Percentiles rank a stretch among this genome's conserved stretches.
Evolutionary conservation across 2,329 filamentous ascomycete genomes (phyloP).

Genomic region (Colletotrichum sublineola): DNA sequence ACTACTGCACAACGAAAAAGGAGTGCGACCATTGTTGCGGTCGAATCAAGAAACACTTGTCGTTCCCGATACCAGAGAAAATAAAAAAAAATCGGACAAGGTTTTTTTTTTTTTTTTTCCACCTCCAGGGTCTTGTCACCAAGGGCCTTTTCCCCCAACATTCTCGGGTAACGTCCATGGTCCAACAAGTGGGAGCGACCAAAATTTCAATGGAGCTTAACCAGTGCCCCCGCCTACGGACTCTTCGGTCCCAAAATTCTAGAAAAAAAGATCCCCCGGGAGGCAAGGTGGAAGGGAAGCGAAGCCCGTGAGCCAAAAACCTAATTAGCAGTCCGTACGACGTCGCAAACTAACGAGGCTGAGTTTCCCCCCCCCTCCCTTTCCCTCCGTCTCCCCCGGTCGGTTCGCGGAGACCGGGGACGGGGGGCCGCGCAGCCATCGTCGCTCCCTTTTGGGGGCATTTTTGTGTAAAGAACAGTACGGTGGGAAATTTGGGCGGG

Average conservation of each 20-base stretch:
- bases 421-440: background rate
- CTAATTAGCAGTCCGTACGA: constrained; percentile 1
- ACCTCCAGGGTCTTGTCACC: background rate
- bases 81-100: background rate
- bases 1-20: background rate
- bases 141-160: background rate
- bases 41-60: background rate
- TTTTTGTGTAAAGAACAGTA: background rate
- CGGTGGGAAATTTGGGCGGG: constrained; percentile 1
- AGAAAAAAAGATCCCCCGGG: too few relatives aligned
- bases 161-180: background rate
- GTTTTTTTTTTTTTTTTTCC: too few relatives aligned
- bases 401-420: background rate
- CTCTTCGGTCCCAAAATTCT: background rate
- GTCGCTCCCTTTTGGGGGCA: background rate
- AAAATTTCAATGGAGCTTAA: too few relatives aligned
- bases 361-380: background rate
- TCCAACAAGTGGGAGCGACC: background rate
- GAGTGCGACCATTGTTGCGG: background rate
- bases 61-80: background rate
- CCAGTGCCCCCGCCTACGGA: too few relatives aligned
- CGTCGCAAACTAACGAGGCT: constrained; percentile 37
- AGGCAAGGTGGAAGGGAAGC: too few relatives aligned
- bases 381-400: background rate
- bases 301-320: background rate